Conservation (phyloP, 345 rosid genomes). For the Dovyalis caffra region DNA sequence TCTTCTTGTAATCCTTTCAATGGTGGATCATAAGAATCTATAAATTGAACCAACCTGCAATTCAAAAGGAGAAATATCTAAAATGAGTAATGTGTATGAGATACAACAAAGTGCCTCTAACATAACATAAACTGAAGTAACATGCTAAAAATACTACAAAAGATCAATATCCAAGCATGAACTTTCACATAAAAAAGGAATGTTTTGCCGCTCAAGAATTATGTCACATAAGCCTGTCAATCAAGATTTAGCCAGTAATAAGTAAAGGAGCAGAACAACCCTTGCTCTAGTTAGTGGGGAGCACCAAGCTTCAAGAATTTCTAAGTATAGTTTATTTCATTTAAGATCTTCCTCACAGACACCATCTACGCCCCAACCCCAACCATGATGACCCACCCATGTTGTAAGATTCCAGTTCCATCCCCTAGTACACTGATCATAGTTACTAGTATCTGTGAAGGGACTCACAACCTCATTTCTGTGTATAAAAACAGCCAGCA, state of each 20-base stretch:
- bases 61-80: conserved; percentile 7
- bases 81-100: background rate
- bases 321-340: background rate
- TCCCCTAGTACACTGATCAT: background rate
- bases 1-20: conserved; percentile 98
- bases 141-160: conserved; percentile 1
- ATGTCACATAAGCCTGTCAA: background rate
- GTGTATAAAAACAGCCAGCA: too few relatives aligned
- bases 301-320: background rate
- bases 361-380: too few relatives aligned
- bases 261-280: background rate
- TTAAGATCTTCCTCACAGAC: too few relatives aligned
- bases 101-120: background rate
- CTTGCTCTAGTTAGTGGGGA: background rate
- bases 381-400: too few relatives aligned
- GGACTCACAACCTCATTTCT: too few relatives aligned
- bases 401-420: too few relatives aligned
- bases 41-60: conserved; percentile 88
- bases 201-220: background rate
- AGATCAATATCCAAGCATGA: background rate
- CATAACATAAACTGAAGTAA: background rate
- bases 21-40: conserved; percentile 96
- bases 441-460: too few relatives aligned
- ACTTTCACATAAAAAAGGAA: background rate
- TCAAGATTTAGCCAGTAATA: background rate